Evolutionary conservation across 495 filamentous ascomycete species (phyloP).

Genomic region (Aspergillus carlsbadensis): DNA sequence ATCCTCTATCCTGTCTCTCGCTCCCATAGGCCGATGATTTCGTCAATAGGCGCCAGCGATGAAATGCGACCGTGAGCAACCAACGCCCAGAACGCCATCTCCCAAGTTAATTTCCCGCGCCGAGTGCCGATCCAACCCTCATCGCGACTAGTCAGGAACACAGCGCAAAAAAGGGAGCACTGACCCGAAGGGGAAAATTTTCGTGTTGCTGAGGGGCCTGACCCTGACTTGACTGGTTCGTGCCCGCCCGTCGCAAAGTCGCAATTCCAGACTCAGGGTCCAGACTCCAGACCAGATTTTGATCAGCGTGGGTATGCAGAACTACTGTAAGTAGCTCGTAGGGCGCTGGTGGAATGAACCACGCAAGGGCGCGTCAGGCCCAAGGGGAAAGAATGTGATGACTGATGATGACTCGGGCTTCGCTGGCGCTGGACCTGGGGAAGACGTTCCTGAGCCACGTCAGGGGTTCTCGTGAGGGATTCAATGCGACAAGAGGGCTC

Average conservation of each 20-base stretch:
- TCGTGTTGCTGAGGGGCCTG: not conserved
- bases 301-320: too few species aligned
- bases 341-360: not conserved
- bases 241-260: not conserved
- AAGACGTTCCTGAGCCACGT: not conserved
- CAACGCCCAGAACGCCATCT: not conserved
- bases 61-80: not conserved
- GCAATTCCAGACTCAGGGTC: not conserved
- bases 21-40: not conserved
- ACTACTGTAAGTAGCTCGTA: not conserved
- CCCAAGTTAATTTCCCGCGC: slow-evolving; percentile 1
- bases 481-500: not conserved
- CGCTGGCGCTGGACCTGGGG: not conserved
- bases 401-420: not conserved
- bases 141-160: slow-evolving; percentile 10
- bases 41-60: not conserved
- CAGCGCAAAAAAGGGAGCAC: not conserved
- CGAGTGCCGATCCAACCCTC: slow-evolving; percentile 8
- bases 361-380: not conserved
- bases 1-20: not conserved
- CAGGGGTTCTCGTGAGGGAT: not conserved
- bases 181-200: slow-evolving; percentile 6
- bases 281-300: not conserved
- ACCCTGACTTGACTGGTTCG: not conserved
- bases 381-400: not conserved